phyloP scores from a whole-genome alignment of 306 rosid genomes.

The Rubus idaeus region DNA sequence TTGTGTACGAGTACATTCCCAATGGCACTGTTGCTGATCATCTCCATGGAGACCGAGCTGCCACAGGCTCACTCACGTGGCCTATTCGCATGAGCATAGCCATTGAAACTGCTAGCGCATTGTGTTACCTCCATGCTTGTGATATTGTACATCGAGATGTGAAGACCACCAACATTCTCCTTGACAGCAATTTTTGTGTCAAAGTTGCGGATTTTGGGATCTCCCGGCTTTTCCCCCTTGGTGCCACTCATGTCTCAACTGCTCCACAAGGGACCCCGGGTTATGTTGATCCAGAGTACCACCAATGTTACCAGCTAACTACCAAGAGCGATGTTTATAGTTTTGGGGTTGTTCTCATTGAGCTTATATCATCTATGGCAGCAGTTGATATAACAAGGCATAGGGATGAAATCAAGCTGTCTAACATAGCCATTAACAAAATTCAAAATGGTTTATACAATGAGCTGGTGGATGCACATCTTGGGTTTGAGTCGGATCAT shows the following conservation, averaged over 20 bases:
- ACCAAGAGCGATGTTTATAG: slow-evolving; percentile 76
- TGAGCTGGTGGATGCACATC: slow-evolving; percentile 59
- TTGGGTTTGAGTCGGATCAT: slow-evolving; percentile 51
- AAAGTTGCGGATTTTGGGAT: slow-evolving; percentile 88
- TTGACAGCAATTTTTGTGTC: slow-evolving; percentile 45
- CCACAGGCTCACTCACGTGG: slow-evolving; percentile 50
- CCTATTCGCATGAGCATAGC: slow-evolving; percentile 64
- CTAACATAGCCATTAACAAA: slow-evolving; percentile 46
- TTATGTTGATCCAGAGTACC: slow-evolving; percentile 74
- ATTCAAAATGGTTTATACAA: slow-evolving; percentile 36
- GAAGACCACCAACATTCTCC: slow-evolving; percentile 70
- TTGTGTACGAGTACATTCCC: slow-evolving; percentile 71
- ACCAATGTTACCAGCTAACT: slow-evolving; percentile 57
- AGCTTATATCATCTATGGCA: slow-evolving; percentile 66
- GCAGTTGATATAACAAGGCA: slow-evolving; percentile 61
- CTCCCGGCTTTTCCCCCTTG: slow-evolving; percentile 55
- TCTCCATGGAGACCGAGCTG: slow-evolving; percentile 58
- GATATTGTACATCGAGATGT: slow-evolving; percentile 73
- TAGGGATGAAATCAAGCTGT: slow-evolving; percentile 58
- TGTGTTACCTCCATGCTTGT: slow-evolving; percentile 73
- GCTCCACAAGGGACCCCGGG: slow-evolving; percentile 89
- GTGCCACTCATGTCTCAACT: slow-evolving; percentile 67
- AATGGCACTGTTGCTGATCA: slow-evolving; percentile 80
- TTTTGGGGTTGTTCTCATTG: slow-evolving; percentile 75
- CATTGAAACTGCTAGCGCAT: slow-evolving; percentile 60